These are phyloP conservation scores for Fusarium guadeloupense DNA, from an alignment of 2,329 filamentous ascomycete species.

Conservation along the genomic window DNA sequence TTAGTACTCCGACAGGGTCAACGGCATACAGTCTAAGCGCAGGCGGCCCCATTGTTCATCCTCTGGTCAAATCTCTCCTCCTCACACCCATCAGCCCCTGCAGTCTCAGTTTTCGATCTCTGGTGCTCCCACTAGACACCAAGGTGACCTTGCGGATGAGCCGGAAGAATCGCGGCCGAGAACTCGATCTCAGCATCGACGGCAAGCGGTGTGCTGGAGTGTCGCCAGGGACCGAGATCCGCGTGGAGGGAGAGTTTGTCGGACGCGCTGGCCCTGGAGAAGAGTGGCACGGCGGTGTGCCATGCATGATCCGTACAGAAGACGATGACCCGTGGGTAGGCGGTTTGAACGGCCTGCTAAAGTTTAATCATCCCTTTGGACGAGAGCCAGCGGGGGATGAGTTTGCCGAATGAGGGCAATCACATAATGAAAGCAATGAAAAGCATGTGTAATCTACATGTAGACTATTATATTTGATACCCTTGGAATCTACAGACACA, in stretches of 20 bases:
- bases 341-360: slow-evolving; percentile 88
- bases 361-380: slow-evolving; percentile 98
- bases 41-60: slow-evolving; percentile 93
- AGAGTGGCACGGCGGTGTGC: slow-evolving; percentile 81
- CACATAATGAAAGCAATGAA: not conserved
- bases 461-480: slow-evolving; percentile 25
- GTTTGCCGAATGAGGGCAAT: slow-evolving; percentile 35
- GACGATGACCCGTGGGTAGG: slow-evolving; percentile 96
- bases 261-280: slow-evolving; percentile 53
- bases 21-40: slow-evolving; percentile 96
- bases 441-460: not conserved
- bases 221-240: slow-evolving; percentile 81
- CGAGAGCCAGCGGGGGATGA: slow-evolving; percentile 48
- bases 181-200: slow-evolving; percentile 82
- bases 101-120: slow-evolving; percentile 88
- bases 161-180: slow-evolving; percentile 78
- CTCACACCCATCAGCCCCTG: slow-evolving; percentile 95
- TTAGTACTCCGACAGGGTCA: slow-evolving; percentile 92
- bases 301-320: slow-evolving; percentile 82
- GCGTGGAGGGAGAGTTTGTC: slow-evolving; percentile 87
- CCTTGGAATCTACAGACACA: slow-evolving; percentile 3
- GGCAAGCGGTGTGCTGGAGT: slow-evolving; percentile 75
- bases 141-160: slow-evolving; percentile 84
- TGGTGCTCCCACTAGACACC: slow-evolving; percentile 88
- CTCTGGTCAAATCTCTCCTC: slow-evolving; percentile 85